These are phyloP conservation scores for Cystobasidium onofrii DNA, from an alignment of 768 basidiomycete genomes.

Conservation along the genomic window DNA sequence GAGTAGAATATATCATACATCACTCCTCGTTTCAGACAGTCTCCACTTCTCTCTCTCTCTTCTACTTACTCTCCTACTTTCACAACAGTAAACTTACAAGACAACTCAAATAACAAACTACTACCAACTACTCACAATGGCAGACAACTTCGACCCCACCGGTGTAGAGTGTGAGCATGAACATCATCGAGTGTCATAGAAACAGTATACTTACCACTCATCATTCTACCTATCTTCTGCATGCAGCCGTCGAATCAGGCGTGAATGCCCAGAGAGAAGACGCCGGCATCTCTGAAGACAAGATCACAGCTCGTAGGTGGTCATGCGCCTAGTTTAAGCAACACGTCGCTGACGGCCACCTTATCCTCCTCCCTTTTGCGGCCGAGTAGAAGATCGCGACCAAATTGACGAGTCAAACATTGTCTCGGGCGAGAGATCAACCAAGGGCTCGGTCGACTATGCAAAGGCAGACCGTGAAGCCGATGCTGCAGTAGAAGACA, in stretches of 20 bases:
- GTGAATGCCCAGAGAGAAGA: constrained; percentile 13
- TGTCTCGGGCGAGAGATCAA: constrained; percentile 4
- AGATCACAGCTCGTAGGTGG: neutral
- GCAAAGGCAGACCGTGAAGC: constrained; percentile 18
- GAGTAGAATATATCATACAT: too few relatives aligned
- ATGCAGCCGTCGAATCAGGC: neutral
- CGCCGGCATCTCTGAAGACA: constrained; percentile 8
- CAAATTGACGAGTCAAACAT: neutral
- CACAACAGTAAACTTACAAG: neutral
- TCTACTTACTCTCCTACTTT: neutral
- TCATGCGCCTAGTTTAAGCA: too few relatives aligned
- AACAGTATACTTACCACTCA: too few relatives aligned
- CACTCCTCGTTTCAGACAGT: too few relatives aligned
- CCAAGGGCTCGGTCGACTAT: constrained; percentile 15
- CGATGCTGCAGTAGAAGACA: constrained; percentile 15
- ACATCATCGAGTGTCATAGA: too few relatives aligned
- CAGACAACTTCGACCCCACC: neutral
- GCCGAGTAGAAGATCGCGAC: neutral
- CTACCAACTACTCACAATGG: neutral
- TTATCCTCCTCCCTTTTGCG: too few relatives aligned
- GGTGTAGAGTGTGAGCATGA: neutral
- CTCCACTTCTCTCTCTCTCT: neutral
- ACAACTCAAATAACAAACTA: neutral
- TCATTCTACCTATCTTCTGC: too few relatives aligned
- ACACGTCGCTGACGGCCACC: too few relatives aligned